These are phyloP conservation scores for Phytophthora ramorum DNA, from an alignment of 352 stramenopile species.

Conservation along the genomic window DNA sequence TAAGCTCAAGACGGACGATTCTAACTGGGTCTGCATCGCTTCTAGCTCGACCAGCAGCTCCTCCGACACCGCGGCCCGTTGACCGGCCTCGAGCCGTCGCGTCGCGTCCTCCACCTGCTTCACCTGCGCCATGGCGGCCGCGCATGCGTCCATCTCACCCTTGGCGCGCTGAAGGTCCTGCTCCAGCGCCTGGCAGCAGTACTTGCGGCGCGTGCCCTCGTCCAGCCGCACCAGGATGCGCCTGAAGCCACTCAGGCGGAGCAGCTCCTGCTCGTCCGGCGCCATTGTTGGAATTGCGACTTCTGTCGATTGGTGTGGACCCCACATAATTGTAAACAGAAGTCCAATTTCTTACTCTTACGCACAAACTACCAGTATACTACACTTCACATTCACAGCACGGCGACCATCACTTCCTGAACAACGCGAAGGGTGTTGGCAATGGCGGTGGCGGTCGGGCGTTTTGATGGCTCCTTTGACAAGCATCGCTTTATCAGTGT, in stretches of 20 bases:
- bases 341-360: too few relatives aligned
- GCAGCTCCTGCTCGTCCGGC: slow-evolving; percentile 24
- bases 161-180: slow-evolving; percentile 35
- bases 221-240: slow-evolving; percentile 47
- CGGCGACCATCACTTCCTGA: slow-evolving; percentile 33
- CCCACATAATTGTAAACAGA: too few relatives aligned
- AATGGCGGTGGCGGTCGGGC: slow-evolving; percentile 23
- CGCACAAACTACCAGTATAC: too few relatives aligned
- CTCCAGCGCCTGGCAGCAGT: slow-evolving; percentile 38
- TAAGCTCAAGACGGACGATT: slow-evolving; percentile 21
- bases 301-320: not conserved
- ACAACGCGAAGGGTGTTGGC: slow-evolving; percentile 31
- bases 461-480: slow-evolving; percentile 13
- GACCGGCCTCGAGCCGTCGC: slow-evolving; percentile 30
- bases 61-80: slow-evolving; percentile 23
- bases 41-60: slow-evolving; percentile 46
- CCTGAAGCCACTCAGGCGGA: slow-evolving; percentile 42
- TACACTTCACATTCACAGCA: too few relatives aligned
- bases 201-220: slow-evolving; percentile 41
- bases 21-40: slow-evolving; percentile 31
- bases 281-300: not conserved
- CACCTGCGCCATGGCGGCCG: slow-evolving; percentile 33
- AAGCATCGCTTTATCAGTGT: slow-evolving; percentile 21
- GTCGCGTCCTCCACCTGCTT: slow-evolving; percentile 50
- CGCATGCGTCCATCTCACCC: slow-evolving; percentile 26